Conservation (phyloP, 805 yeast species). For the Candida taoyuanica region DNA sequence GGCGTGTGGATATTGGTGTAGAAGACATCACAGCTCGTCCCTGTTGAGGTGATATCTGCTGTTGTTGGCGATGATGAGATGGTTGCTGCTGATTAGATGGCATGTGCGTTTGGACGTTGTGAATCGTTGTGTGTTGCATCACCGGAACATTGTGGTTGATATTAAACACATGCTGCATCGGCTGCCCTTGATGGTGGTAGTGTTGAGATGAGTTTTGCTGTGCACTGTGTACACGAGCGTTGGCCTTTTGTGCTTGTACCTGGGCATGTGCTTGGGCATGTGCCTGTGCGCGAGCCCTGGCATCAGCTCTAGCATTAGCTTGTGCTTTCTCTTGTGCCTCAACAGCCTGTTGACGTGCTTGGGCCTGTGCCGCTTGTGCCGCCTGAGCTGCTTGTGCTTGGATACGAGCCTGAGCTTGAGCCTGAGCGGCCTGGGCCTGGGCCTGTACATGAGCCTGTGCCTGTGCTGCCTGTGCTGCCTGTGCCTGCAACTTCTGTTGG, state of each 20-base stretch:
- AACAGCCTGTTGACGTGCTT: background rate
- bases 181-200: constrained; percentile 14
- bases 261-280: constrained; percentile 6
- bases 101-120: background rate
- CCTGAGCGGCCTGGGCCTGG: constrained; percentile 6
- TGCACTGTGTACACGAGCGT: constrained; percentile 1
- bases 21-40: no score
- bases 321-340: constrained; percentile 2
- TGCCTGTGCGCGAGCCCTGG: constrained; percentile 3
- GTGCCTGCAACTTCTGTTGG: constrained; percentile 3
- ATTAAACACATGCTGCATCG: constrained; percentile 6
- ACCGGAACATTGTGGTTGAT: constrained; percentile 1
- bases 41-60: background rate
- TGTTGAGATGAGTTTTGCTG: constrained; percentile 11
- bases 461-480: constrained; percentile 8
- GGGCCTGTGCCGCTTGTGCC: constrained; percentile 5
- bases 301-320: constrained; percentile 1
- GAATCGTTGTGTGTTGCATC: background rate
- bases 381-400: constrained; percentile 4
- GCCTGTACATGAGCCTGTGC: constrained; percentile 8
- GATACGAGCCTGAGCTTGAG: constrained; percentile 2
- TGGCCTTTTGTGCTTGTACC: constrained; percentile 5
- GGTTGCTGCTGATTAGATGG: constrained; percentile 20
- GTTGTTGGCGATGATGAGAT: constrained; percentile 6
- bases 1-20: no score